Evolutionary conservation across 163 green algal species (phyloP).

Genomic region (Scenedesmus sp.): DNA sequence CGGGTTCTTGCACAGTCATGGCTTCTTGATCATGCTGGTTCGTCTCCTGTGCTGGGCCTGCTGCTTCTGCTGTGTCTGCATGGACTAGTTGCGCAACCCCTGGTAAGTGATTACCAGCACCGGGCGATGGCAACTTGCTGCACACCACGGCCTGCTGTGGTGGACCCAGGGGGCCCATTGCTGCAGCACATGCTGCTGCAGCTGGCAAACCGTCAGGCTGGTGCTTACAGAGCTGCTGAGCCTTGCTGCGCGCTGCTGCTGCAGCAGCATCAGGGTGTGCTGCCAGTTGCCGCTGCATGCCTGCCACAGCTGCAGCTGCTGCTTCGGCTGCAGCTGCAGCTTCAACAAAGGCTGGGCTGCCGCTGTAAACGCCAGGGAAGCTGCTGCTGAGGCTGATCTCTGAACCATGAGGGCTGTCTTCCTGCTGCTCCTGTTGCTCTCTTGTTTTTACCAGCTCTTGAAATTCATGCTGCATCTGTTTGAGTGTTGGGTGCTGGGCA

Average conservation of each 20-base stretch:
- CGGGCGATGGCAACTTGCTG: background rate
- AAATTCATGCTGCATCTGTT: background rate
- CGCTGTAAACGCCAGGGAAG: background rate
- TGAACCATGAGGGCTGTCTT: background rate
- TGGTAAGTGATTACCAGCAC: background rate
- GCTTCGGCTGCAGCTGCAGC: background rate
- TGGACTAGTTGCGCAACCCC: too few species aligned
- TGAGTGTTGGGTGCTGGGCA: too few species aligned
- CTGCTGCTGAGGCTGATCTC: conserved; percentile 11
- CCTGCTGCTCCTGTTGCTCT: background rate
- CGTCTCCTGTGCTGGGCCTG: background rate
- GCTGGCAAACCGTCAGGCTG: background rate
- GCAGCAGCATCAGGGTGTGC: background rate
- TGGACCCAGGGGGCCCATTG: background rate
- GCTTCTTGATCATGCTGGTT: background rate
- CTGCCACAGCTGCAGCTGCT: background rate
- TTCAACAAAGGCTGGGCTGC: background rate
- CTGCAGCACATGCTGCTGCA: background rate
- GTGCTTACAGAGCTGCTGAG: background rate
- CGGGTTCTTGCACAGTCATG: background rate
- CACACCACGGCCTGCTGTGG: background rate
- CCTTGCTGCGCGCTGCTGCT: background rate
- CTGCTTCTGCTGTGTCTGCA: background rate
- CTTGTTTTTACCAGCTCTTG: background rate
- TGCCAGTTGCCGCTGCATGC: background rate